Base-by-base conservation (phyloP, 257 asterid genomes). In the Penstemon eatonii region DNA sequence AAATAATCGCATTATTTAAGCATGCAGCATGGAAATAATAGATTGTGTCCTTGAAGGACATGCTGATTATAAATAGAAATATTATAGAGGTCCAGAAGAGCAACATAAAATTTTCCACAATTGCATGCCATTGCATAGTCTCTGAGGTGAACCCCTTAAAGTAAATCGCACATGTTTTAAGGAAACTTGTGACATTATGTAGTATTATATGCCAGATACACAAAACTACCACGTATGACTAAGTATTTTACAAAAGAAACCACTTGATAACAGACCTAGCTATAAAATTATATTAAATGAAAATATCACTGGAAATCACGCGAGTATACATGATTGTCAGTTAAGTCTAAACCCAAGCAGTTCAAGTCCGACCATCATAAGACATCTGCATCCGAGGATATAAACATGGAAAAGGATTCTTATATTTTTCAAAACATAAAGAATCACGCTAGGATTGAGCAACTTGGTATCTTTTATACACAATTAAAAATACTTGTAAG, bases 301-400 rank as follows among this genome's bases (percentile, higher is more conserved):
- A 46, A 57, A 53, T 60, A 67, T 59, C 63, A 60, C 44, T 8
- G 15, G 46, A 62, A 63, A 38, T 49, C 33, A 45, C 53, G 46
- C 60, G 69, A 13, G 33, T 25, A 25, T 15, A 15, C 18, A 15
- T 15, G 18, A 15, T 25, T 25, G 56, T 19, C 37, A 68, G 13
- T 66, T 8, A 68, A 56, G 45, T 62, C 44, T 52, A 42, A 45
- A 54, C 41, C 18, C 63, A 74, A 67, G 55, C 43, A 68, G 47
- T 53, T 42, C 66, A 63, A 68, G 70, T 53, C 74, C 73, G 70
- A 60, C 50, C 57, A 69, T 56, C 49, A 56, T 33, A 51, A 56
- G 63, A 41, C 52, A 53, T 65, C 67, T 36, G 56, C 65, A 41
- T 63, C 75, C 18, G 37, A 62, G 38, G 65, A 60, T 58, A 47